Evolutionary conservation across 2,329 filamentous ascomycete genomes (phyloP).

Genomic region (Fusarium domesticum): DNA sequence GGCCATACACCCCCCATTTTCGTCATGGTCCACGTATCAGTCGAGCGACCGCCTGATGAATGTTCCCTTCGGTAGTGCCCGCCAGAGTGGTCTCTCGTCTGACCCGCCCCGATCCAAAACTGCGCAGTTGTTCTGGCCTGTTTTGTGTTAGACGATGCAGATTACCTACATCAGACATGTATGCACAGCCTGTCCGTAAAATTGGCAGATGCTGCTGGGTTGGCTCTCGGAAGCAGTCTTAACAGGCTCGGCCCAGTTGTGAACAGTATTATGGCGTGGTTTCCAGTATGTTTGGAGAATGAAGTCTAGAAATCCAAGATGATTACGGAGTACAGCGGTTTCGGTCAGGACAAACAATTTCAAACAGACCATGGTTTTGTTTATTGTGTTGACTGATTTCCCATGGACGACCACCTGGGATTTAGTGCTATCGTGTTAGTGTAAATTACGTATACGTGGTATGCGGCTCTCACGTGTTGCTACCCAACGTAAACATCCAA

Average conservation of each 20-base stretch:
- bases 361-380: too few species aligned
- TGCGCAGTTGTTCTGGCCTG: slow-evolving; percentile 8
- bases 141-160: slow-evolving; percentile 6
- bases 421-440: too few species aligned
- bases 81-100: slow-evolving; percentile 1
- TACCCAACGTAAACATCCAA: too few species aligned
- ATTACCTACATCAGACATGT: not conserved
- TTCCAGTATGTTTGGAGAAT: not conserved
- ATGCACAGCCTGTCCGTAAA: not conserved
- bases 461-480: too few species aligned
- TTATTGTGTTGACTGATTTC: too few species aligned
- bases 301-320: not conserved
- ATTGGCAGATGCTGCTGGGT: too few species aligned
- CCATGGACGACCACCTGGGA: too few species aligned
- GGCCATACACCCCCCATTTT: slow-evolving; percentile 2
- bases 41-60: slow-evolving; percentile 1
- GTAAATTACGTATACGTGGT: too few species aligned
- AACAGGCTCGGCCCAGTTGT: not conserved
- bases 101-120: slow-evolving; percentile 2
- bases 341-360: too few species aligned
- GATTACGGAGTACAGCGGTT: too few species aligned
- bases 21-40: slow-evolving; percentile 2
- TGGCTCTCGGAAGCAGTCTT: too few species aligned
- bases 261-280: not conserved
- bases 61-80: not conserved